Percentiles rank a stretch among this genome's conserved stretches.
Evolutionary conservation across 1,284 basidiomycete species (phyloP).

Genomic region (Fomitopsis palustris): DNA sequence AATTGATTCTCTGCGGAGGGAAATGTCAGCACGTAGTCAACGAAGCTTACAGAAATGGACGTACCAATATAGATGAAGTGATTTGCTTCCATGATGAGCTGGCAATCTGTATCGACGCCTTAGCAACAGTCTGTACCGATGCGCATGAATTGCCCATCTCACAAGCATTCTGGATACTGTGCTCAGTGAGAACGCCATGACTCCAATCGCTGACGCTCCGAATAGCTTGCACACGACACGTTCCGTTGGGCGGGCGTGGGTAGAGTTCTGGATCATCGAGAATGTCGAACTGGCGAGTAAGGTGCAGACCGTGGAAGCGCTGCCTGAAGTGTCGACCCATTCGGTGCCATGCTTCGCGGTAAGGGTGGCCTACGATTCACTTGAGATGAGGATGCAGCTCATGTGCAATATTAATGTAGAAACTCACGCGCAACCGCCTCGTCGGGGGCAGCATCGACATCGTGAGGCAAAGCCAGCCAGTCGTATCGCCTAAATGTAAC

Average conservation of each 20-base stretch:
- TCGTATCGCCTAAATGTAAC: conserved; percentile 45
- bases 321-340: conserved; percentile 63
- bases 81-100: conserved; percentile 80
- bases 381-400: too few relatives aligned
- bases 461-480: conserved; percentile 84
- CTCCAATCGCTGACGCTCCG: conserved; percentile 90
- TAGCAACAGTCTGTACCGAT: conserved; percentile 6
- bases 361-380: conserved; percentile 53
- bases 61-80: conserved; percentile 88
- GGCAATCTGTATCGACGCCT: conserved; percentile 53
- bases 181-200: conserved; percentile 83
- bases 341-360: conserved; percentile 57
- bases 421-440: conserved; percentile 60
- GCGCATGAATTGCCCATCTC: conserved; percentile 24
- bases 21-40: too few relatives aligned
- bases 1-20: conserved; percentile 80
- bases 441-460: conserved; percentile 53
- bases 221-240: conserved; percentile 74
- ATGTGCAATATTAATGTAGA: neutral
- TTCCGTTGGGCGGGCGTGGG: conserved; percentile 40
- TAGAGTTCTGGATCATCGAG: conserved; percentile 30
- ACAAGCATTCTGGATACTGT: conserved; percentile 87
- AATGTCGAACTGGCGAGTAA: conserved; percentile 24
- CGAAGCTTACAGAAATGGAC: conserved; percentile 23
- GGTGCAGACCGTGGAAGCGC: conserved; percentile 42